Evolutionary conservation across 2,329 filamentous ascomycete genomes (phyloP), one percentile per base, ranked within the genome.

Genomic region (Geosmithia putterillii): DNA sequence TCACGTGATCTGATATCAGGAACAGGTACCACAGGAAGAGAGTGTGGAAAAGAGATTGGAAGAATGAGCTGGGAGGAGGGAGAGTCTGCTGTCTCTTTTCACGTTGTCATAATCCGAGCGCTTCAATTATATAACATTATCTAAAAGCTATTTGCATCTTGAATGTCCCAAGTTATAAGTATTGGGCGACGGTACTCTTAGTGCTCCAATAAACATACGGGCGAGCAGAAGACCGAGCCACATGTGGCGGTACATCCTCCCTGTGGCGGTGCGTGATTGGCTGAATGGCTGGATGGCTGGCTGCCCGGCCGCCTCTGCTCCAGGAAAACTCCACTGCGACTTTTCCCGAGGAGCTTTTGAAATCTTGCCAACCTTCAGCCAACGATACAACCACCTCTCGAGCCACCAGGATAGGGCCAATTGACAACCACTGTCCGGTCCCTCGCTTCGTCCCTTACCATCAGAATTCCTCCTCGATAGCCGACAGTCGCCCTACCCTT

Each of bases 311-410:
- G 34, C 34, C 7, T 12, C 15, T 36, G 20, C 12, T 41, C 51
- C 55, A 58, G 59, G 64, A 64, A 66, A 65, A 61, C 60, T n/a
- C n/a, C n/a, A n/a, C n/a, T 63, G 63, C 65, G 64, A 67, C 60
- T 67, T 68, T 66, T 67, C 63, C 65, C 64, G 64, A 66, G 49
- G 28, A 54, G 57, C 53, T 56, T 32, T 60, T 56, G 56, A 57
- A 65, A 63, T 62, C 55, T 55, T 55, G 51, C 57, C 57, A 59
- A n/a, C 59, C 39, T 41, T 44, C 32, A 38, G 28, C 22, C 53
- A 60, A 55, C 56, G 61, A 22, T 41, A 39, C 44, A 40, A 41
- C 40, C 56, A 54, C 58, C 55, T n/a, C n/a, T 62, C 57, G 54
- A 63, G 57, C 57, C 55, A 56, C 56, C 52, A 51, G 52, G 59